phyloP scores from a whole-genome alignment of 2,329 filamentous ascomycete species.

The Xylaria sp. region DNA sequence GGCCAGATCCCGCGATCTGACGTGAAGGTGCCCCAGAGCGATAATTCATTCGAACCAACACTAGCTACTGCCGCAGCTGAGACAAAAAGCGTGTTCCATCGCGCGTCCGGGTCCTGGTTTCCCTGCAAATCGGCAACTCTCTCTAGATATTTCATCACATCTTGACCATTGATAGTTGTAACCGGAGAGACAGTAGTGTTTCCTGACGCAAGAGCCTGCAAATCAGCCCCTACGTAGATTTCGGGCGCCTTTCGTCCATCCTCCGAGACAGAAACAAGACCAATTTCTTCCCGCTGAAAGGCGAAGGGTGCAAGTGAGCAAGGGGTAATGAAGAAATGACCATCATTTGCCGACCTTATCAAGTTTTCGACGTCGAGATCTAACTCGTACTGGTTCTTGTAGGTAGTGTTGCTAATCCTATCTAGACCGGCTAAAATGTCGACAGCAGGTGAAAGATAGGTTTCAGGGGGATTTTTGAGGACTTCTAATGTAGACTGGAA shows the following conservation, averaged over 20 bases:
- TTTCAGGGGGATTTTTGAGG: constrained; percentile 18
- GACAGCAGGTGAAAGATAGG: constrained; percentile 14
- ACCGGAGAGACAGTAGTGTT: constrained; percentile 5
- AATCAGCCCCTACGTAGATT: constrained; percentile 12
- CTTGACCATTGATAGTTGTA: constrained; percentile 18
- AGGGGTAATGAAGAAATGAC: constrained; percentile 21
- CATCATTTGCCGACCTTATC: constrained; percentile 23
- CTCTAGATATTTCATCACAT: constrained; percentile 16
- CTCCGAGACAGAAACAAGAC: constrained; percentile 15
- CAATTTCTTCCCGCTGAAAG: constrained; percentile 13
- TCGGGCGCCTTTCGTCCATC: constrained; percentile 15
- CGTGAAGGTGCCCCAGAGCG: constrained; percentile 5
- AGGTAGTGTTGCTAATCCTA: constrained; percentile 15
- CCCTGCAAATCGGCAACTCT: not conserved
- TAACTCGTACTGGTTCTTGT: constrained; percentile 24
- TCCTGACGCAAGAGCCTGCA: constrained; percentile 1
- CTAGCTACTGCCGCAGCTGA: constrained; percentile 7
- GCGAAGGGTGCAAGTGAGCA: constrained; percentile 15
- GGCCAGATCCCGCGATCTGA: constrained; percentile 14
- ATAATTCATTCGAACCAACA: not conserved
- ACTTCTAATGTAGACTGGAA: constrained; percentile 29
- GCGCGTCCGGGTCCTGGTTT: constrained; percentile 25
- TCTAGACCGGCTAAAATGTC: constrained; percentile 27
- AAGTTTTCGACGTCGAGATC: constrained; percentile 10
- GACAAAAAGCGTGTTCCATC: constrained; percentile 18